Evolutionary conservation across 208 protist genomes (phyloP), one percentile per base, ranked within the genome.

Genomic region (Leptomonas seymouri): DNA sequence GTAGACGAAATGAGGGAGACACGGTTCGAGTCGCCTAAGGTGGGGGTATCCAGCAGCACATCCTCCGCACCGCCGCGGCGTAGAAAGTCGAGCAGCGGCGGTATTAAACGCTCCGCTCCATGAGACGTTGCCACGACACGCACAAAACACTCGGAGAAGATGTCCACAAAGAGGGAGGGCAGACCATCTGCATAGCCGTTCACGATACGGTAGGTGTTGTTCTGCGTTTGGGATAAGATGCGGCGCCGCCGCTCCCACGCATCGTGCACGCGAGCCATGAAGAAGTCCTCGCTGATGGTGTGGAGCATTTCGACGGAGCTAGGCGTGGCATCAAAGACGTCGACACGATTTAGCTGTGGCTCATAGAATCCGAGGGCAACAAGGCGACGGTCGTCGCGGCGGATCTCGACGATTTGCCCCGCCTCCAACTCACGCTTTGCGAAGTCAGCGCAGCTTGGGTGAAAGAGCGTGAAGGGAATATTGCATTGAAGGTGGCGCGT

Each of bases 361-460:
- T 97, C 91, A 57, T 90, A 93, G 72, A 94, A 94, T 14, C 89
- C 91, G 9, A 94, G 80, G 12, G 78, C 91, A 5, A 93, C 51
- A n/a, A 94, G 67, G 27, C 63, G 67, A 0, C 75, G 53, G 21
- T 93, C 84, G 8, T 80, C 73, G 21, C 78, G 75, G 14, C 92
- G 82, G 0, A 97, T 30, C 61, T 97, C 89, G 11, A 95, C 84
- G 25, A 95, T 73, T 41, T 77, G 67, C 2, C 92, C 89, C 3
- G 74, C 71, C 42, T 71, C 39, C 23, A 94, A 46, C 42, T 97
- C 84, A 3, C 82, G 85, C 12, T 53, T 58, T 0, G 82, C 81
- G 31, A 88, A 82, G 14, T 87, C 77, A 12, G 90, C 49, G 62
- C 83, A 94, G 23, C 70, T 70, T 6, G 71, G 59, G 6, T 93